Conservation (phyloP, 2,329 filamentous ascomycete genomes). For the Alternaria angustiovoidea region DNA sequence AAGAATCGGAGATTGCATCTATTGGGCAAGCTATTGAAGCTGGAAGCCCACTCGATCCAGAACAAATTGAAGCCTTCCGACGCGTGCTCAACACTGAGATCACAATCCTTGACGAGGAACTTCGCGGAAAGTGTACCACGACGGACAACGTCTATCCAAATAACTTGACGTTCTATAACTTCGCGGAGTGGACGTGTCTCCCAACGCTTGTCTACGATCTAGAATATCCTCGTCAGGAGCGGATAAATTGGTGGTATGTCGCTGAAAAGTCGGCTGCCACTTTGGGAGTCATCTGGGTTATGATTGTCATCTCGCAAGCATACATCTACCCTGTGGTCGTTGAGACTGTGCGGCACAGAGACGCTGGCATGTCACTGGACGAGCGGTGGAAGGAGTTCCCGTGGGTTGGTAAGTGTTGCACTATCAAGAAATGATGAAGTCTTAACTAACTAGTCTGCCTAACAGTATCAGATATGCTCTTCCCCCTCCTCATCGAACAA, state of each 20-base stretch:
- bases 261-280: constrained; percentile 75
- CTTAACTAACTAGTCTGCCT: not conserved
- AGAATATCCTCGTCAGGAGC: constrained; percentile 75
- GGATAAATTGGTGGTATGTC: constrained; percentile 77
- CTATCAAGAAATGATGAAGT: not conserved
- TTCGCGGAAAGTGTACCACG: constrained; percentile 67
- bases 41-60: constrained; percentile 65
- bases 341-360: constrained; percentile 71
- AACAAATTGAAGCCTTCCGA: constrained; percentile 70
- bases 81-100: constrained; percentile 73
- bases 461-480: constrained; percentile 72
- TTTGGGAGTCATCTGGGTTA: constrained; percentile 76
- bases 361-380: constrained; percentile 67
- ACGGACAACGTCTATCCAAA: constrained; percentile 67
- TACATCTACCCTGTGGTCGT: constrained; percentile 81
- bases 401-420: constrained; percentile 60
- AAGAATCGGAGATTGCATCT: constrained; percentile 65
- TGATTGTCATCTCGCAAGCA: constrained; percentile 79
- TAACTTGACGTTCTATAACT: constrained; percentile 71
- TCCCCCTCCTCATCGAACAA: constrained; percentile 82
- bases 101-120: constrained; percentile 69
- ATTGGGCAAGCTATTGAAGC: constrained; percentile 70
- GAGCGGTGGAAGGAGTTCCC: constrained; percentile 73
- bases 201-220: constrained; percentile 83
- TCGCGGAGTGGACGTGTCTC: constrained; percentile 76